Percentiles rank a stretch among this genome's conserved stretches.
These are phyloP conservation scores for Senna tora DNA, from an alignment of 306 rosid genomes.

Conservation along the genomic window DNA sequence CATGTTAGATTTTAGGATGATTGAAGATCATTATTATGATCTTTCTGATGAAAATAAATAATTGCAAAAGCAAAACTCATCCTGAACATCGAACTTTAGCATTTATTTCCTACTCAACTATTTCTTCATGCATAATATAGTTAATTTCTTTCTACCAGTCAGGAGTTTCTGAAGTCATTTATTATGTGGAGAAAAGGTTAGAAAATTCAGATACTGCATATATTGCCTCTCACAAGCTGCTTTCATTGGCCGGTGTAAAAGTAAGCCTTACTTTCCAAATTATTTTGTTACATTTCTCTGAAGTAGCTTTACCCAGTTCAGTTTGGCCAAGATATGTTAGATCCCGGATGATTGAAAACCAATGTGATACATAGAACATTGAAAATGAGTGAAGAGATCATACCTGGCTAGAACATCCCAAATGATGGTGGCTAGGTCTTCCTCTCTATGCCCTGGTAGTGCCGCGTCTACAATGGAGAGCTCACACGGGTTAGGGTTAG, in stretches of 20 bases:
- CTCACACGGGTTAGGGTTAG: too few relatives aligned
- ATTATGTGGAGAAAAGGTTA: conserved; percentile 78
- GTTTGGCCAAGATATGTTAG: conserved; percentile 20
- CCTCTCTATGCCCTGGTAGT: too few relatives aligned
- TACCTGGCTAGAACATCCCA: too few relatives aligned
- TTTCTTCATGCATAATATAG: not conserved
- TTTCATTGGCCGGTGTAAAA: conserved; percentile 88
- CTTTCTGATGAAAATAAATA: not conserved
- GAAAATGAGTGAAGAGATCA: too few relatives aligned
- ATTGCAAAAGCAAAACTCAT: not conserved
- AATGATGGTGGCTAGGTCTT: too few relatives aligned
- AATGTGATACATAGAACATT: too few relatives aligned
- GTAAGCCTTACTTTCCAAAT: conserved; percentile 45
- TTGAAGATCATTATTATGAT: not conserved
- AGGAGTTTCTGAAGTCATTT: conserved; percentile 83
- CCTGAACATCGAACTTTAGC: not conserved
- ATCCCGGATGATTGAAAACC: too few relatives aligned
- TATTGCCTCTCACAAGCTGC: conserved; percentile 79
- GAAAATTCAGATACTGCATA: conserved; percentile 65
- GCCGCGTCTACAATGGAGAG: too few relatives aligned
- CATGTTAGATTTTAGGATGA: not conserved
- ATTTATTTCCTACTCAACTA: not conserved
- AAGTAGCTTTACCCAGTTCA: not conserved
- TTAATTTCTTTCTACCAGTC: conserved; percentile 60
- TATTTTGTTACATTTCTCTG: not conserved